Evolutionary conservation across 495 filamentous ascomycete genomes (phyloP).

Genomic region (Hypoxylon rickii): DNA sequence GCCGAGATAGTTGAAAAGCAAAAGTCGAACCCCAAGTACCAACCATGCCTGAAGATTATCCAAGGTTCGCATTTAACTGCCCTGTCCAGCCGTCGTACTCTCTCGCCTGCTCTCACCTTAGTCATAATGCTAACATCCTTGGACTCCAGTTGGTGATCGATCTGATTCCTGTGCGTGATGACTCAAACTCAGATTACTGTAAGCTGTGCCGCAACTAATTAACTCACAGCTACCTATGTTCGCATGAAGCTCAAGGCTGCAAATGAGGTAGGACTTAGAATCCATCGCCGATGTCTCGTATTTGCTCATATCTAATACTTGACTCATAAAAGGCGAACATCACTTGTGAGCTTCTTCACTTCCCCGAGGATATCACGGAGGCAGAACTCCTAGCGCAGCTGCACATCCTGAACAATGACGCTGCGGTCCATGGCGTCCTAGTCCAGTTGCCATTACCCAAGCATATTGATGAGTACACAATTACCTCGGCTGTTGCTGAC

Average conservation of each 20-base stretch:
- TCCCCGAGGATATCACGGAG: constrained; percentile 80
- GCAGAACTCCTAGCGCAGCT: constrained; percentile 83
- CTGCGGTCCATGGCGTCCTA: constrained; percentile 85
- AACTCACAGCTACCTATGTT: constrained; percentile 83
- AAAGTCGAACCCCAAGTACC: constrained; percentile 79
- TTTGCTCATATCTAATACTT: constrained; percentile 20
- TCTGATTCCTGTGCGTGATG: constrained; percentile 83
- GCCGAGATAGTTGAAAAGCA: constrained; percentile 80
- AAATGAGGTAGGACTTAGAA: constrained; percentile 67
- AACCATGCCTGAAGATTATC: constrained; percentile 87
- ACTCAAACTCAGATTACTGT: constrained; percentile 21
- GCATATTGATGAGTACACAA: constrained; percentile 83
- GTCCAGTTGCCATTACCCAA: constrained; percentile 90
- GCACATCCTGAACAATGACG: constrained; percentile 81
- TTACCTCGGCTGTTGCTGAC: constrained; percentile 88
- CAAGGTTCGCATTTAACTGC: constrained; percentile 67
- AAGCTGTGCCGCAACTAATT: constrained; percentile 33
- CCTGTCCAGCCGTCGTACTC: background rate
- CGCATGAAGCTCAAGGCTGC: constrained; percentile 99
- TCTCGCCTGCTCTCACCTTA: no score
- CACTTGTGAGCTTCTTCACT: constrained; percentile 79
- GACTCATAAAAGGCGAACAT: constrained; percentile 74
- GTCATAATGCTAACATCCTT: constrained; percentile 9
- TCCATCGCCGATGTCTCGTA: background rate
- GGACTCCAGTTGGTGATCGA: constrained; percentile 72